Base-by-base conservation (phyloP, 176 grass and related monocot genomes). In the Musa schizocarpa region DNA sequence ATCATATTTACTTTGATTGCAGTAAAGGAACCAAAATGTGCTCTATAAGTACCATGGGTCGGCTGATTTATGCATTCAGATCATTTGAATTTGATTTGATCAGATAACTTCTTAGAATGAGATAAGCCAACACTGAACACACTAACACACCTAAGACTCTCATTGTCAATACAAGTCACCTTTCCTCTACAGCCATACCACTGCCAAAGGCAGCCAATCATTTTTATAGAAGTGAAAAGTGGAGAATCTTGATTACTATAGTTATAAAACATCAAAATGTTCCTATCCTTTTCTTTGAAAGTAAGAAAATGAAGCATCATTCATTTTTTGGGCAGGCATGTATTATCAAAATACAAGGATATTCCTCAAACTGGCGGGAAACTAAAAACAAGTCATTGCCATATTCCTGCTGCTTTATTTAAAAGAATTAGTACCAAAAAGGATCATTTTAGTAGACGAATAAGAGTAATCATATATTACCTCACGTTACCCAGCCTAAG, bases 401-500 rank as follows among this genome's bases (percentile, higher is more conserved):
- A 34, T 82, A 69, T 85, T 71, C 21, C 12, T 76, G 54, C 81
- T 48, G 24, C 43, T 11, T 29, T 50, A 53, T 74, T 79, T 51
- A 16, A 25, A 74, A 55, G 29, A 79, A 54, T 75, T 65, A 75
- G 54, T 6, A 76, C 17, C 72, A 26, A 67, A 10, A 13, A 54
- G 52, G 4, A 19, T 49, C 13, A 59, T 49, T 34, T 26, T 11
- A 83, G n/a, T 73, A 77, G n/a, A 43, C 4, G 34, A 43, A 43
- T 43, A 43, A 43, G 34, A 43, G 69, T 57, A 53, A 53, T 63
- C 49, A 27, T 48, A 77, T 70, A 76, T 24, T 63, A 92, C 86
- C 90, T 88, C 58, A 74, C 54, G 51, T 79, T 82, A 78, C 83
- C 54, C 70, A 84, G 26, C 81, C 86, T 88, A 51, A 89, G 72